Percentiles rank a stretch among this genome's conserved stretches.
Conservation (phyloP, 73 alveolate species). For the Tetrahymena borealis region DNA sequence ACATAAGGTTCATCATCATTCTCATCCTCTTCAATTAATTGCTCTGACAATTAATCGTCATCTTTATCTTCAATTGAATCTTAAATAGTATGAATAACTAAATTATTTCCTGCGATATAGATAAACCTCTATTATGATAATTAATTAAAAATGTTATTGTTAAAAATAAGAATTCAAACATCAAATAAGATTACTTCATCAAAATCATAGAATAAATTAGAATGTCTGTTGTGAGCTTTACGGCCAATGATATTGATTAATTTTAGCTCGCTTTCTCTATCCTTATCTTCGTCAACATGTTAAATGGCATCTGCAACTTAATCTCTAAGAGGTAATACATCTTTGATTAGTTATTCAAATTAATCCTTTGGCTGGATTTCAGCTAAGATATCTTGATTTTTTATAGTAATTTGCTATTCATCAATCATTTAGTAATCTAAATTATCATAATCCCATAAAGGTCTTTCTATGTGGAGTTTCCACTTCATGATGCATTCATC, state of each 20-base stretch:
- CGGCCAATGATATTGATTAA: conserved; percentile 65
- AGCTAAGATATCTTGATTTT: conserved; percentile 56
- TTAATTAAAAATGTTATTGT: no score
- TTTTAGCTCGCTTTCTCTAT: conserved; percentile 23
- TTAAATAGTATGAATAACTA: conserved; percentile 51
- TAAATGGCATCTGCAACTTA: conserved; percentile 63
- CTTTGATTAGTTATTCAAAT: conserved; percentile 46
- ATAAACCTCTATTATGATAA: conserved; percentile 45
- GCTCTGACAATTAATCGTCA: background rate
- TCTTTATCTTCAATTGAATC: conserved; percentile 45
- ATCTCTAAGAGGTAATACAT: conserved; percentile 53
- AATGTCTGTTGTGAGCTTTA: conserved; percentile 91
- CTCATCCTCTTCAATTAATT: background rate
- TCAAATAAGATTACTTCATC: conserved; percentile 57
- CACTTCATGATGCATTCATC: conserved; percentile 45
- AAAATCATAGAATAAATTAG: conserved; percentile 85
- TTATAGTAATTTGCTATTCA: conserved; percentile 36
- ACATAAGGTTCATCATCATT: background rate
- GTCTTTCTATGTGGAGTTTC: conserved; percentile 34
- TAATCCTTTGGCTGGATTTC: conserved; percentile 57
- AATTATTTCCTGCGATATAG: conserved; percentile 70
- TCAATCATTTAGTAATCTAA: conserved; percentile 67
- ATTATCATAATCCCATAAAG: conserved; percentile 60
- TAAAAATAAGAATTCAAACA: no score
- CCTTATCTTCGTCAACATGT: conserved; percentile 51